A percentile compares a stretch with the other conserved stretches of the same genome.
These are phyloP conservation scores for Vicia faba DNA, from an alignment of 306 rosid species.

Conservation along the genomic window DNA sequence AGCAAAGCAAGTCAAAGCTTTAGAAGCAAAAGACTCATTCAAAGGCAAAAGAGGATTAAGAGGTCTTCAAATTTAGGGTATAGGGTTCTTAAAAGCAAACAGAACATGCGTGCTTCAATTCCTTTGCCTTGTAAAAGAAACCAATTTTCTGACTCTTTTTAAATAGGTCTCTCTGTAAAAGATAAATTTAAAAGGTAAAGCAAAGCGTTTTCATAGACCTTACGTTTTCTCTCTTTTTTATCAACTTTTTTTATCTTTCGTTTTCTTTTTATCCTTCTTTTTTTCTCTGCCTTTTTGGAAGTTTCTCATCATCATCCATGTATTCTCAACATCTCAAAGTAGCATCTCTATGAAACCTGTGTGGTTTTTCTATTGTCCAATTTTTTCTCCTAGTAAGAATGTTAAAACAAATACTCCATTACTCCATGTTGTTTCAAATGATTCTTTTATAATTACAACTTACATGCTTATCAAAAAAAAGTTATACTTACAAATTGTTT, in stretches of 20 bases:
- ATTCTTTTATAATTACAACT: constrained; percentile 10
- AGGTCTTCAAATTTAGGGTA: constrained; percentile 49
- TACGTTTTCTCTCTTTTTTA: constrained; percentile 43
- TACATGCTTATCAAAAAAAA: too few relatives aligned
- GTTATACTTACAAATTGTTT: background rate
- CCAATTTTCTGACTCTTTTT: constrained; percentile 60
- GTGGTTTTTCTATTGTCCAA: background rate
- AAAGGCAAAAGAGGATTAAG: constrained; percentile 39
- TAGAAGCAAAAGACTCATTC: constrained; percentile 50
- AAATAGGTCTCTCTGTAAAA: constrained; percentile 46
- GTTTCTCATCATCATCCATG: constrained; percentile 64
- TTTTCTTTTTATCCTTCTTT: constrained; percentile 29
- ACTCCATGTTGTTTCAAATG: background rate
- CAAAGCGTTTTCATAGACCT: constrained; percentile 38
- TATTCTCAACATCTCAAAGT: constrained; percentile 26
- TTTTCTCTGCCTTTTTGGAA: constrained; percentile 64
- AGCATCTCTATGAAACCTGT: constrained; percentile 18
- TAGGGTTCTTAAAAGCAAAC: constrained; percentile 49
- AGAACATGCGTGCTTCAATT: constrained; percentile 63
- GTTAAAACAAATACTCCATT: too few relatives aligned
- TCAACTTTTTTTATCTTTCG: constrained; percentile 44
- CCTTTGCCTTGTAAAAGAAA: constrained; percentile 64
- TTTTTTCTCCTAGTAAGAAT: background rate
- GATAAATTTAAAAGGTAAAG: constrained; percentile 32
- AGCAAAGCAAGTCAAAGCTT: constrained; percentile 73